Base-by-base conservation (phyloP, 345 rosid species). In the Aurinia saxatilis region DNA sequence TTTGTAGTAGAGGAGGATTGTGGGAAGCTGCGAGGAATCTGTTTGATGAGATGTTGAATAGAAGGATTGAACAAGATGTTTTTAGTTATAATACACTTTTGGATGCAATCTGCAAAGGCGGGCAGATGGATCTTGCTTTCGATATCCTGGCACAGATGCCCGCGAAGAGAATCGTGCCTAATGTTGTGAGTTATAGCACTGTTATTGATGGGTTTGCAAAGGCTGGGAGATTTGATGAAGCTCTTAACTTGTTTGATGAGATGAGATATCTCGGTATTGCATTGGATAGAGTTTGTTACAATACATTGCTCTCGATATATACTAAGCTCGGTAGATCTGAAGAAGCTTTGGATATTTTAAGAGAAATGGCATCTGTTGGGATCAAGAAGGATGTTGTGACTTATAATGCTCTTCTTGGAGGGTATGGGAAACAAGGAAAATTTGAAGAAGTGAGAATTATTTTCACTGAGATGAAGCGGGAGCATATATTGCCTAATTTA, bases 71-170 rank as follows among this genome's bases (percentile, higher is more conserved):
- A 45, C 89, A 72, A 67, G 96, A 92, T 76, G 79, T 80, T 14
- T 84, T 87, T 73, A 83, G 88, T 5, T 92, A 87, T 30, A 92
- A 92, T 71, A 92, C 95, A 0, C 82, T 83, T 36, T 60, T 88
- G 73, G 98, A 92, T 81, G 98, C 93, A 0, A 58, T 89, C 67
- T 89, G 95, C 64, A 92, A 92, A 81, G 89, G 91, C 1, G 88
- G 87, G 39, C 96, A 92, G 61, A 78, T 89, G 91, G 96, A 87
- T 71, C 63, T 85, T 57, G 95, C 98, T 69, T 78, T 62, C 2
- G 75, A 82, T 50, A 80, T 87, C 35, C 80, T 88, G 80, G 66
- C 84, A 7, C 90, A 86, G 80, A 92, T 88, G 96, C 86, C 96
- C 0, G 19, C 64, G 0, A 89, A 92, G 77, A 84, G 82, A 55